A percentile compares a stretch with the other conserved stretches of the same genome.
phyloP scores from a whole-genome alignment of 352 stramenopile species.

The Pythium inflatum region DNA sequence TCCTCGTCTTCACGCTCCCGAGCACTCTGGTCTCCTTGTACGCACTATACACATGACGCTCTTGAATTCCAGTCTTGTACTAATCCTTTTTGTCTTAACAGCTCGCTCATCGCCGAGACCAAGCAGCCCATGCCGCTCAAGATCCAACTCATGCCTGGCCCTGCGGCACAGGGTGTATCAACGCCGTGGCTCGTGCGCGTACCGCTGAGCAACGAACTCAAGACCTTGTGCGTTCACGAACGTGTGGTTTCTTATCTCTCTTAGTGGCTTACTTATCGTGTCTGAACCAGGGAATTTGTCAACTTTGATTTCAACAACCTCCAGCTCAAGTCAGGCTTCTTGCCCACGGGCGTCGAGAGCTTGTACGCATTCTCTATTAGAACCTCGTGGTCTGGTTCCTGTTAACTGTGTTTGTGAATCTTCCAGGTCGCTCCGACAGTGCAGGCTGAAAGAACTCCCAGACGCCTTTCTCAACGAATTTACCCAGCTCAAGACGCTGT shows the following conservation, averaged over 20 bases:
- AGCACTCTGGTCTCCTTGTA: slow-evolving; percentile 13
- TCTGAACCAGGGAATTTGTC: not conserved
- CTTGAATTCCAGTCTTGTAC: no score
- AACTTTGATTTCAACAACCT: slow-evolving; percentile 14
- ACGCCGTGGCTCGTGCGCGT: slow-evolving; percentile 7
- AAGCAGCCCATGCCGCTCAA: slow-evolving; percentile 11
- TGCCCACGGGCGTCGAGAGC: not conserved
- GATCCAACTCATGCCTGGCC: slow-evolving; percentile 1
- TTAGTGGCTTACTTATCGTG: no score
- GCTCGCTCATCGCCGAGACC: slow-evolving; percentile 6
- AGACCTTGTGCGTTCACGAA: slow-evolving; percentile 15
- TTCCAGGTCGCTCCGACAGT: slow-evolving; percentile 7
- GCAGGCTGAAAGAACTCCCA: slow-evolving; percentile 1
- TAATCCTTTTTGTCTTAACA: no score
- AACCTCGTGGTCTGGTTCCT: no score
- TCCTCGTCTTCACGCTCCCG: slow-evolving; percentile 15
- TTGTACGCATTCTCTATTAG: no score
- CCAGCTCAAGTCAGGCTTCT: slow-evolving; percentile 1
- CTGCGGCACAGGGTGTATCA: not conserved
- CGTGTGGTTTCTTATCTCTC: no score
- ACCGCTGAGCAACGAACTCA: slow-evolving; percentile 10
- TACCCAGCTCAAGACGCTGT: slow-evolving; percentile 5
- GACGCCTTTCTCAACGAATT: slow-evolving; percentile 7
- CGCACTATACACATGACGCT: no score
- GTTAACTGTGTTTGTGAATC: not conserved